Conservation (phyloP, 352 stramenopile species). For the Globisporangium nagaii region DNA sequence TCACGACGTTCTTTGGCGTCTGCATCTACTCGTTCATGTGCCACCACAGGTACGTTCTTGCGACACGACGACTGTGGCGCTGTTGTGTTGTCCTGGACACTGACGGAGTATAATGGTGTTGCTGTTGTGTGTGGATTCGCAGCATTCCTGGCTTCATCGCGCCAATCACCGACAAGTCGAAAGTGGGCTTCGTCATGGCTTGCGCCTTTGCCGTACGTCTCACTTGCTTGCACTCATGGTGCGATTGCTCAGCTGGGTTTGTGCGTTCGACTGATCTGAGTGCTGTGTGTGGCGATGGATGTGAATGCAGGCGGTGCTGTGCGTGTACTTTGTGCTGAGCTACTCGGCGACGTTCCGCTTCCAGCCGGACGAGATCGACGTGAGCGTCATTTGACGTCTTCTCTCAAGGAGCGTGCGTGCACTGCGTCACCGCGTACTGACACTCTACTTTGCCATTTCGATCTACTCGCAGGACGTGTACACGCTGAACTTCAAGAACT, state of each 20-base stretch:
- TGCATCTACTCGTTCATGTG: slow-evolving; percentile 91
- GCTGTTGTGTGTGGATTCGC: neutral
- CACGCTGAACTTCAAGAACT: slow-evolving; percentile 86
- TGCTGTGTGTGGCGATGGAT: neutral
- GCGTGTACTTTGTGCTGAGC: slow-evolving; percentile 78
- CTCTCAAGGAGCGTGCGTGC: neutral
- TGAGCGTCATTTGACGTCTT: slow-evolving; percentile 11
- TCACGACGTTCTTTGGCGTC: slow-evolving; percentile 81
- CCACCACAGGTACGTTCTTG: slow-evolving; percentile 64
- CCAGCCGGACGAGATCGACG: slow-evolving; percentile 69
- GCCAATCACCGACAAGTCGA: slow-evolving; percentile 77
- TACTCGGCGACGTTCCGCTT: slow-evolving; percentile 79
- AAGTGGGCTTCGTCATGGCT: slow-evolving; percentile 57
- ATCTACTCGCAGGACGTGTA: slow-evolving; percentile 65
- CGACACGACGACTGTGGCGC: too few relatives aligned
- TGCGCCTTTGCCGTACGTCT: slow-evolving; percentile 65
- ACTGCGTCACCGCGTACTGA: too few relatives aligned
- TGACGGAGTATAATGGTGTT: too few relatives aligned
- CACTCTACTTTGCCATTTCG: too few relatives aligned
- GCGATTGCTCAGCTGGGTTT: too few relatives aligned
- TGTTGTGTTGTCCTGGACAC: too few relatives aligned
- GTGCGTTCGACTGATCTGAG: neutral
- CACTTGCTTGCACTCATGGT: too few relatives aligned
- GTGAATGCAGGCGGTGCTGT: slow-evolving; percentile 51
- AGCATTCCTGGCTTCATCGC: slow-evolving; percentile 80